Evolutionary conservation across 805 yeast genomes (phyloP).

Genomic region (Ogataea zsoltii): DNA sequence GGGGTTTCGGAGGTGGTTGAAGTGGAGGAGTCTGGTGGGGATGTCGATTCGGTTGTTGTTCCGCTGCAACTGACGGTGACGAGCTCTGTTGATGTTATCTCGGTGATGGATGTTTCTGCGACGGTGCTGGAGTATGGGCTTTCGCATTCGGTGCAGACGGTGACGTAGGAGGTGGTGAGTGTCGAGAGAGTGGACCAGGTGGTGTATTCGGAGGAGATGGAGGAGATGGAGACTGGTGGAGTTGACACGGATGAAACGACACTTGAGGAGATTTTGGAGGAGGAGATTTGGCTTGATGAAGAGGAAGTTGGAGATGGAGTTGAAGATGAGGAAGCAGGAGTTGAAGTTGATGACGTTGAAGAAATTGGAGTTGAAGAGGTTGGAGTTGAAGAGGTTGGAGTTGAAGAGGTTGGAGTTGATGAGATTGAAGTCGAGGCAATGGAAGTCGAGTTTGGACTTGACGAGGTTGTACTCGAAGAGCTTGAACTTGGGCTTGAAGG

Average conservation of each 20-base stretch:
- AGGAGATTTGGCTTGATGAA: no score
- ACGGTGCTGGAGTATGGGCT: neutral
- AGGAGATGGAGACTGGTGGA: neutral
- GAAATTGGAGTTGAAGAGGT: slow-evolving; percentile 1
- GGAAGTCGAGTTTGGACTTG: no score
- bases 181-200: slow-evolving; percentile 2
- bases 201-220: neutral
- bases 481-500: neutral
- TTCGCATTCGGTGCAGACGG: slow-evolving; percentile 4
- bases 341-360: no score
- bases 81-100: neutral
- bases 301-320: neutral
- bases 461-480: no score
- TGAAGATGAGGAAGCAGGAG: neutral
- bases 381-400: slow-evolving; percentile 5
- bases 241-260: neutral
- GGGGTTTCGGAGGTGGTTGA: slow-evolving; percentile 1
- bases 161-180: slow-evolving; percentile 2
- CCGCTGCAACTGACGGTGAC: neutral
- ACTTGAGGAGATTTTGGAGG: neutral
- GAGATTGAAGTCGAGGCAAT: no score
- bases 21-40: neutral
- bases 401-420: slow-evolving; percentile 1
- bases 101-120: neutral
- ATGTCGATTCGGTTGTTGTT: neutral